Evolutionary conservation across 2,329 filamentous ascomycete species (phyloP), one percentile per base, ranked within the genome.

Genomic region (Coniochaeta pulveracea): DNA sequence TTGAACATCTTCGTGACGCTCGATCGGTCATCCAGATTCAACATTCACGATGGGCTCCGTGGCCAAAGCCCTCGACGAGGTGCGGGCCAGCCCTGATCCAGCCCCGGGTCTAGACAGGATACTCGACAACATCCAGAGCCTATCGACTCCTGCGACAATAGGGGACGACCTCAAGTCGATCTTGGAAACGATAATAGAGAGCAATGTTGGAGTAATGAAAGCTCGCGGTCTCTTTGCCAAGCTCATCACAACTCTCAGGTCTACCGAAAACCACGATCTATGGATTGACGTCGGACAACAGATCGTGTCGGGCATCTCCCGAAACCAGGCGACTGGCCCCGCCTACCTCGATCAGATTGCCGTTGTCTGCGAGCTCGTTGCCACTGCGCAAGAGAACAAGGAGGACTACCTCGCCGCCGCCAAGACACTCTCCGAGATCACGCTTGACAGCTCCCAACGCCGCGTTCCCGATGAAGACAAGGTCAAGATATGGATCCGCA

Each of bases 321-420:
- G 52, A 57, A 80, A 54, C 42, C 29, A 41, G 61, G 74, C 52
- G 18, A 38, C 51, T 25, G 79, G 57, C 58, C 81, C 52, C 19
- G 82, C 80, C 2, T 91, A 85, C 49, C 77, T 91, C 56, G 88
- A 96, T 54, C 85, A 93, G 55, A 76, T 82, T 47, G 83, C 81
- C 5, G 65, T 74, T 27, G 67, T 95, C 34, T 82, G 86, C 42
- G 77, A 89, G 49, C 72, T 86, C 34, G 68, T 94, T 12, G 88
- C 89, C 14, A 75, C 82, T 38, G 85, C 85, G 10, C 80, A 91
- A 60, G 86, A 96, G 58, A 61, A 62, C 36, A 75, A 83, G 43
- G 85, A 94, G 31, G 85, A 94, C 53, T 93, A 81, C 55, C 61
- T 70, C 15, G 72, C 72, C 19, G 86, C 89, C 0, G 91, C 91